phyloP scores from a whole-genome alignment of 2,329 filamentous ascomycete genomes.

The Exophiala dermatitidis region DNA sequence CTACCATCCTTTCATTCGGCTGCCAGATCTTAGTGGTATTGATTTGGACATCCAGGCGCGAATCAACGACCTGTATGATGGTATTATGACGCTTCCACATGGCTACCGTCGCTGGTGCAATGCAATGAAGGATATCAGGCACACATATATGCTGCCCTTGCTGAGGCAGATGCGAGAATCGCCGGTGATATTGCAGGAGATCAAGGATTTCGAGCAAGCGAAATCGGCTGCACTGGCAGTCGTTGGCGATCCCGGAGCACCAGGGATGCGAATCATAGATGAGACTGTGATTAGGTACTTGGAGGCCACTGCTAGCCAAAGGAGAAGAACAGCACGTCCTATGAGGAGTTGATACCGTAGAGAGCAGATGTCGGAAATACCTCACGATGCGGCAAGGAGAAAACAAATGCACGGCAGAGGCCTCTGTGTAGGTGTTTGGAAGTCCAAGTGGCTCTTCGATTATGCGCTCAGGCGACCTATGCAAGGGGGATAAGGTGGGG shows the following conservation, averaged over 20 bases:
- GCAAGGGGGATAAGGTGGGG: background rate
- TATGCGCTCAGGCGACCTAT: background rate
- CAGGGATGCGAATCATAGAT: conserved; percentile 11
- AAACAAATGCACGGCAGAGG: background rate
- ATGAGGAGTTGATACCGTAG: conserved; percentile 12
- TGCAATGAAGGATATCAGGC: conserved; percentile 14
- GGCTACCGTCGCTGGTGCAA: conserved; percentile 22
- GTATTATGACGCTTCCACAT: conserved; percentile 13
- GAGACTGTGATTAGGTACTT: conserved; percentile 7
- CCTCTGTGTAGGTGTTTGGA: too few species aligned
- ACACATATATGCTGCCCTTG: conserved; percentile 16
- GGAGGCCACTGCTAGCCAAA: conserved; percentile 3
- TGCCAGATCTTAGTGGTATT: background rate
- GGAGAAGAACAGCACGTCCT: conserved; percentile 1
- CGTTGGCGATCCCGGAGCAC: conserved; percentile 1
- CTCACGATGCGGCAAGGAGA: conserved; percentile 3
- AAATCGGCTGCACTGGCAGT: conserved; percentile 8
- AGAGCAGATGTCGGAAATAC: background rate
- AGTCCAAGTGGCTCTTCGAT: too few species aligned
- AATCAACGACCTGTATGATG: conserved; percentile 18
- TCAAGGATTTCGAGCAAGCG: conserved; percentile 11
- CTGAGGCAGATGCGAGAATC: conserved; percentile 13
- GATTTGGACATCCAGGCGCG: conserved; percentile 2
- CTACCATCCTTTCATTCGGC: conserved; percentile 20
- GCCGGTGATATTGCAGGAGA: conserved; percentile 10